Conservation (phyloP, 2,329 filamentous ascomycete genomes). For the Claviceps fusiformis region DNA sequence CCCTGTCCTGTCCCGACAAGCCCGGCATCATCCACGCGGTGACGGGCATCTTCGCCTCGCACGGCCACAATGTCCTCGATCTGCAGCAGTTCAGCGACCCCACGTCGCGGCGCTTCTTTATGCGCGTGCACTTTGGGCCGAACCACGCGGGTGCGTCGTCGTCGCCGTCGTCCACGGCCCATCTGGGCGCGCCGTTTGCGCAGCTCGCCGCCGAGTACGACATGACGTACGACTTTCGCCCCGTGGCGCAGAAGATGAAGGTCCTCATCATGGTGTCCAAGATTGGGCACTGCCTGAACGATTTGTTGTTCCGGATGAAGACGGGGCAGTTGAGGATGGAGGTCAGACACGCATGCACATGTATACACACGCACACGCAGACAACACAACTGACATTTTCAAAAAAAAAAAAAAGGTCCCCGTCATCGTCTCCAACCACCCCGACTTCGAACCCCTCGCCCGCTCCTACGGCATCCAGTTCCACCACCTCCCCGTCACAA, state of each 20-base stretch:
- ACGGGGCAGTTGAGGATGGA: conserved; percentile 63
- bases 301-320: conserved; percentile 67
- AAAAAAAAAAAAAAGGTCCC: conserved; percentile 42
- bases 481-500: conserved; percentile 66
- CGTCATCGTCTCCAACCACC: conserved; percentile 70
- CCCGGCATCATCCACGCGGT: conserved; percentile 76
- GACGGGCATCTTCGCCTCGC: conserved; percentile 59
- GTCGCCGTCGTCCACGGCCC: conserved; percentile 24
- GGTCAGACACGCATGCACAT: conserved; percentile 5
- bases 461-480: conserved; percentile 65
- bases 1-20: conserved; percentile 72
- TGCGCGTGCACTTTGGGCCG: conserved; percentile 72
- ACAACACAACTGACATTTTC: too few species aligned
- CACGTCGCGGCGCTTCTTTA: conserved; percentile 65
- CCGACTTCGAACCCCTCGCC: conserved; percentile 56
- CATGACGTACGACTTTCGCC: conserved; percentile 60
- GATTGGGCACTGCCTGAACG: conserved; percentile 76
- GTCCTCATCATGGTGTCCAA: conserved; percentile 85
- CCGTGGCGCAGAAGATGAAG: conserved; percentile 54
- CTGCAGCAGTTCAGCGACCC: conserved; percentile 75
- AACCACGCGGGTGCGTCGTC: conserved; percentile 11
- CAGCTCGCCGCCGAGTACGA: conserved; percentile 47
- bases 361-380: too few species aligned
- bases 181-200: conserved; percentile 42
- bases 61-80: conserved; percentile 70